Conservation (phyloP, 1,284 basidiomycete species). For the Ceratobasidium sp. region DNA sequence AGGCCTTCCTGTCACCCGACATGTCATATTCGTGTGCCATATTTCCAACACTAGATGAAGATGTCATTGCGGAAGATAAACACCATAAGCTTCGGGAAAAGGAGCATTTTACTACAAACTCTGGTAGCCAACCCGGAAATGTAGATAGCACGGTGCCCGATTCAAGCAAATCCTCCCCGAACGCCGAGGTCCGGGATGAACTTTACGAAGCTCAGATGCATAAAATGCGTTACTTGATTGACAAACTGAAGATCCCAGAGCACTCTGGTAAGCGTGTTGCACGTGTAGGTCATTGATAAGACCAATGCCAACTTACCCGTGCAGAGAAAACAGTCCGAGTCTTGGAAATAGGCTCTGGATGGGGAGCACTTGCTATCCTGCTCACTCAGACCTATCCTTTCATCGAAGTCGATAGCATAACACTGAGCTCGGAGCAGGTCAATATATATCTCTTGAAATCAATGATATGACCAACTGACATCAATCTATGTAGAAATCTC, state of each 20-base stretch:
- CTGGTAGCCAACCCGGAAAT: slow-evolving; percentile 21
- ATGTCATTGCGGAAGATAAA: slow-evolving; percentile 51
- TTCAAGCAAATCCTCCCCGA: not conserved
- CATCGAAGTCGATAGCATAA: slow-evolving; percentile 42
- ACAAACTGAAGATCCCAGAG: too few relatives aligned
- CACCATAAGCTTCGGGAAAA: not conserved
- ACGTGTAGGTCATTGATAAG: too few relatives aligned
- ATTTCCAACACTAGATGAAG: too few relatives aligned
- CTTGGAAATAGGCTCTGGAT: slow-evolving; percentile 82
- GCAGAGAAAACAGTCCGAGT: slow-evolving; percentile 59
- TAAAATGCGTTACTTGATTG: slow-evolving; percentile 64
- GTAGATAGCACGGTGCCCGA: slow-evolving; percentile 41
- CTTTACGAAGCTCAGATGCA: slow-evolving; percentile 72
- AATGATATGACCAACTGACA: not conserved
- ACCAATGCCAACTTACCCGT: not conserved
- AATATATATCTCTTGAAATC: not conserved
- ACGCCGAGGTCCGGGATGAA: slow-evolving; percentile 53
- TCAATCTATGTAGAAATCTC: slow-evolving; percentile 59
- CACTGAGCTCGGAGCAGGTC: slow-evolving; percentile 12
- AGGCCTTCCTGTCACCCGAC: too few relatives aligned
- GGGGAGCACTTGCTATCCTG: slow-evolving; percentile 80
- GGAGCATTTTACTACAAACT: not conserved
- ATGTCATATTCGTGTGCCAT: too few relatives aligned
- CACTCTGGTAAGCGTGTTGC: too few relatives aligned
- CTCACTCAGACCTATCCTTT: slow-evolving; percentile 27